These are phyloP conservation scores for Zygnema circumcarinatum DNA, from an alignment of 139 green algal species.

Conservation along the genomic window DNA sequence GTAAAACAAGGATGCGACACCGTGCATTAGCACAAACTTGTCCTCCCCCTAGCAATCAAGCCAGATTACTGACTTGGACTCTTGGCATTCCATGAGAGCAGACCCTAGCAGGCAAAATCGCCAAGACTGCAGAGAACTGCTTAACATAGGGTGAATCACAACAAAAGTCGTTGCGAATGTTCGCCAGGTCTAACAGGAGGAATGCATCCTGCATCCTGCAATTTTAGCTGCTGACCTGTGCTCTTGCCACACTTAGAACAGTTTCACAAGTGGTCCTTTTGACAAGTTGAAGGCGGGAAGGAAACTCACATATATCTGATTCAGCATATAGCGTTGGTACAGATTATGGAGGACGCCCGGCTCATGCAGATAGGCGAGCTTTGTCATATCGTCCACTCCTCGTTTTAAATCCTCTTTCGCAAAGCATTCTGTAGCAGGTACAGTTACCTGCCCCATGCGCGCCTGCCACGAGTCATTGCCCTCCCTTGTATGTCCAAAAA, in stretches of 20 bases:
- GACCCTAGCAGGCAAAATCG: background rate
- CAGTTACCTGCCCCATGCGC: constrained; percentile 37
- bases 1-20: background rate
- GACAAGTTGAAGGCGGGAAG: background rate
- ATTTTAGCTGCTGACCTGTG: background rate
- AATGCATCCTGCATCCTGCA: background rate
- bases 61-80: background rate
- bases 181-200: background rate
- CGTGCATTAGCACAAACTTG: background rate
- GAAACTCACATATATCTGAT: no score
- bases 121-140: background rate
- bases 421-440: background rate
- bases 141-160: background rate
- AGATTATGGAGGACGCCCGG: no score
- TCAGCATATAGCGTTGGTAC: no score
- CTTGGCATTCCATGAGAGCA: background rate
- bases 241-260: background rate
- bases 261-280: background rate
- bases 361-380: constrained; percentile 97
- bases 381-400: constrained; percentile 88
- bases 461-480: background rate
- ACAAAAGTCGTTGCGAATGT: background rate
- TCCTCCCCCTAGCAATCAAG: background rate
- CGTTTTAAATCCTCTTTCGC: constrained; percentile 4
- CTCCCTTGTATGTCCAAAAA: background rate